Evolutionary conservation across 129 eudicot species (phyloP), one percentile per base, ranked within the genome.

Genomic region (Artemisia annua): DNA sequence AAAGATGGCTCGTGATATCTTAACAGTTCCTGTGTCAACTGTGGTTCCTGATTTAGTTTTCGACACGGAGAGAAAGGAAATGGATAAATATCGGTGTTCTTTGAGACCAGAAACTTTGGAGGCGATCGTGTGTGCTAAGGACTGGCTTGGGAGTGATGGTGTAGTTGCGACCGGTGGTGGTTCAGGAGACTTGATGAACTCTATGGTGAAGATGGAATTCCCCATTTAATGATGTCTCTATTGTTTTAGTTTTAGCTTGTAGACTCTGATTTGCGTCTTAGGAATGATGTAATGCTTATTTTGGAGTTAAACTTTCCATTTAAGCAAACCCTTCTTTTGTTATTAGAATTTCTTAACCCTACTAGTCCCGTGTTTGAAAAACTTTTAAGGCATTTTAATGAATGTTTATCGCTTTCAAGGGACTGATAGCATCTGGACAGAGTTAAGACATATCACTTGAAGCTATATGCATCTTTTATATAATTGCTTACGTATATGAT

Each of bases 51-150:
- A 71, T 17, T 61, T 84, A 32, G 91, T 87, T n/a, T 90, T 90
- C 48, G 86, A 87, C 56, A 83, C 86, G 0, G 82, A 69, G 26
- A 67, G 83, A 15, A 83, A 80, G 76, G 91, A 90, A 77, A 87
- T 87, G 91, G 97, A 90, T 66, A 69, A 83, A 7, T 87, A 87
- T 75, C 74, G 94, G 85, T 85, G 94, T 35, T 76, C 86, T 9
- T 67, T 90, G 78, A 83, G 97, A 15, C 89, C 94, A 1, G 94
- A 90, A 83, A 90, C 97, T 0, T 84, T 90, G 75, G 95, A 90
- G 84, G 95, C 95, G 6, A 79, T 90, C 6, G 80, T 90, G 10
- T 87, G 97, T 19, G 95, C 94, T 0, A 90, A 87, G 82, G 95
- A 87, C 48, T 90, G 97, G 97, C 85, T 90, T 59, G 80, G 77